Percentiles rank a stretch among this genome's conserved stretches.
These are phyloP conservation scores for Peniophora sp. DNA, from an alignment of 1,284 basidiomycete species.

Conservation along the genomic window DNA sequence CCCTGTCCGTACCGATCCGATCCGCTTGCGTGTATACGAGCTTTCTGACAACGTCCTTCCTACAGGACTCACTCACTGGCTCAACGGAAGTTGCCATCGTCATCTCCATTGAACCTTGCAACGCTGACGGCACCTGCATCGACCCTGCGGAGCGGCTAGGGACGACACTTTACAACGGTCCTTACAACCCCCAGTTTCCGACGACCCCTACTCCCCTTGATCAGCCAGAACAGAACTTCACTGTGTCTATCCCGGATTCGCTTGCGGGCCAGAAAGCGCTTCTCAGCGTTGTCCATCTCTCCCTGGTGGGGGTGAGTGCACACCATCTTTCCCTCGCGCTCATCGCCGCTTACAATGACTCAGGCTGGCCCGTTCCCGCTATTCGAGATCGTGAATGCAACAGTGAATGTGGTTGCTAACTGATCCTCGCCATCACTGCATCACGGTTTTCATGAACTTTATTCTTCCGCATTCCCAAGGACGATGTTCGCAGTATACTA, in stretches of 20 bases:
- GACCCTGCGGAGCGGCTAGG: conserved; percentile 29
- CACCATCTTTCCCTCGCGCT: too few species aligned
- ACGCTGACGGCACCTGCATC: conserved; percentile 18
- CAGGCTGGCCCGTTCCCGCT: background rate
- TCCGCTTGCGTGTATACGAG: too few species aligned
- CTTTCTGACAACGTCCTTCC: too few species aligned
- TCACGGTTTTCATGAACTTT: too few species aligned
- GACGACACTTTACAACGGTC: conserved; percentile 34
- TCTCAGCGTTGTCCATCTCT: conserved; percentile 33
- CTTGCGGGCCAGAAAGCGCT: conserved; percentile 24
- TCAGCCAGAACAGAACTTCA: conserved; percentile 42
- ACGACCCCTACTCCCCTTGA: conserved; percentile 9
- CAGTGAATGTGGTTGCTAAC: background rate
- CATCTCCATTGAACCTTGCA: conserved; percentile 30
- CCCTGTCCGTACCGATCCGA: too few species aligned
- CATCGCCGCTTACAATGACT: too few species aligned
- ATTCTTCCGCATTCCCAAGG: too few species aligned
- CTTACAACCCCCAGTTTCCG: conserved; percentile 29
- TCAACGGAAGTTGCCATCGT: conserved; percentile 36
- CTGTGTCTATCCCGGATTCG: conserved; percentile 30
- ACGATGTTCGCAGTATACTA: too few species aligned
- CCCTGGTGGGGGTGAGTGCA: conserved; percentile 33
- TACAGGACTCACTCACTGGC: conserved; percentile 28
- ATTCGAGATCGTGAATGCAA: background rate
- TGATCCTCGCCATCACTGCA: too few species aligned